These are phyloP conservation scores for Pythium dissimile DNA, from an alignment of 352 stramenopile genomes.

Conservation along the genomic window DNA sequence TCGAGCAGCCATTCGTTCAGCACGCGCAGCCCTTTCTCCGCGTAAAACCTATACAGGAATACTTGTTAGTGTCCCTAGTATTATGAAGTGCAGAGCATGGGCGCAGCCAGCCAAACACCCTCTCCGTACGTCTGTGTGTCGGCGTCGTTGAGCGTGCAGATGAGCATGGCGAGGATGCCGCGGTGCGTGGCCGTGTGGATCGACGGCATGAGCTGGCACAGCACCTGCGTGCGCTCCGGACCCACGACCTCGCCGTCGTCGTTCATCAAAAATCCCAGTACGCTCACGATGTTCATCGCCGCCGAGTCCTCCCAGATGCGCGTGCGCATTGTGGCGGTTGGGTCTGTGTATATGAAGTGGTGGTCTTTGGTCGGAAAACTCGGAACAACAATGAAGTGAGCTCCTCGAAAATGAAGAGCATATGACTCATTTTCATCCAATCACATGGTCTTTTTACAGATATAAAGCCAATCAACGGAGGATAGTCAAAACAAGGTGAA, in stretches of 20 bases:
- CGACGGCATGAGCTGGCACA: conserved; percentile 82
- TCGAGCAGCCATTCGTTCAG: conserved; percentile 72
- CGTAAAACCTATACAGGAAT: conserved; percentile 50
- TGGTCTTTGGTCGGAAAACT: not conserved
- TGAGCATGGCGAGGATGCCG: conserved; percentile 71
- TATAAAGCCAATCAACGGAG: conserved; percentile 7
- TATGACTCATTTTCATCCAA: conserved; percentile 4
- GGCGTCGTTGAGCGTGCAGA: conserved; percentile 61
- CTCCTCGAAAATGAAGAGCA: not conserved
- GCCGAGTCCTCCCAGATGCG: conserved; percentile 77
- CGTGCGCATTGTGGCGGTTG: conserved; percentile 39
- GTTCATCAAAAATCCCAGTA: conserved; percentile 80
- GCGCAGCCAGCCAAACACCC: not conserved
- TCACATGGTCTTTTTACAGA: not conserved
- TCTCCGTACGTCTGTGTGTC: conserved; percentile 56
- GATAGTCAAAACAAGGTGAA: not conserved
- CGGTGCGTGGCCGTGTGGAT: conserved; percentile 79
- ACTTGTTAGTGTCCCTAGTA: not conserved
- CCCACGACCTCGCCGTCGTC: conserved; percentile 74
- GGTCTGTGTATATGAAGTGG: not conserved
- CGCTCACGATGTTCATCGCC: conserved; percentile 79
- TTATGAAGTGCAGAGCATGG: not conserved
- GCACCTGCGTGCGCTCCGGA: conserved; percentile 66
- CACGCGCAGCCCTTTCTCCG: conserved; percentile 64
- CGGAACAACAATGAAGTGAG: not conserved